phyloP scores from a whole-genome alignment of 129 eudicot species.

The Flaveria trinervia region DNA sequence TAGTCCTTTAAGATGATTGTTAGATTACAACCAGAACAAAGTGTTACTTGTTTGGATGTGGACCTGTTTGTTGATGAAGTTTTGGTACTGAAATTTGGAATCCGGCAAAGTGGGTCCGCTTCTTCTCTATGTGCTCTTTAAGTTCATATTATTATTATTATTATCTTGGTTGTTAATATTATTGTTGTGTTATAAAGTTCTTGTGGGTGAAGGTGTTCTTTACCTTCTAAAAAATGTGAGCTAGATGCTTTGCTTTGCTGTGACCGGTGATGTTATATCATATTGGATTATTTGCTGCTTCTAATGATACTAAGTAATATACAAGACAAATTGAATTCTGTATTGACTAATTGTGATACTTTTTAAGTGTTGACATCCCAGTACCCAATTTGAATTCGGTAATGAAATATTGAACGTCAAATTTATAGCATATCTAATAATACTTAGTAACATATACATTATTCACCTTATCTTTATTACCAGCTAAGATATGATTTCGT shows the following conservation, averaged over 20 bases:
- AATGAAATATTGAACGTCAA: too few relatives aligned
- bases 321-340: neutral
- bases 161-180: neutral
- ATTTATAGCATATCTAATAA: too few relatives aligned
- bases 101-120: neutral
- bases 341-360: neutral
- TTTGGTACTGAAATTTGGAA: neutral
- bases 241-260: neutral
- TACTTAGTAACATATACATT: too few relatives aligned
- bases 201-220: neutral
- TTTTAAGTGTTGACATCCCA: neutral
- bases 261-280: neutral
- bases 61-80: conserved; percentile 1
- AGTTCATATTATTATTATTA: neutral
- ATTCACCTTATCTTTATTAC: too few relatives aligned
- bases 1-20: conserved; percentile 79
- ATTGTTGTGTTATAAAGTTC: neutral
- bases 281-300: neutral
- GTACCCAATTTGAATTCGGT: too few relatives aligned
- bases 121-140: neutral
- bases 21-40: neutral
- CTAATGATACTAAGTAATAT: neutral
- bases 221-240: neutral
- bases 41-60: neutral
- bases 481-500: neutral